Evolutionary conservation across 495 filamentous ascomycete genomes (phyloP).

Genomic region (Thermothielavioides terrestris): DNA sequence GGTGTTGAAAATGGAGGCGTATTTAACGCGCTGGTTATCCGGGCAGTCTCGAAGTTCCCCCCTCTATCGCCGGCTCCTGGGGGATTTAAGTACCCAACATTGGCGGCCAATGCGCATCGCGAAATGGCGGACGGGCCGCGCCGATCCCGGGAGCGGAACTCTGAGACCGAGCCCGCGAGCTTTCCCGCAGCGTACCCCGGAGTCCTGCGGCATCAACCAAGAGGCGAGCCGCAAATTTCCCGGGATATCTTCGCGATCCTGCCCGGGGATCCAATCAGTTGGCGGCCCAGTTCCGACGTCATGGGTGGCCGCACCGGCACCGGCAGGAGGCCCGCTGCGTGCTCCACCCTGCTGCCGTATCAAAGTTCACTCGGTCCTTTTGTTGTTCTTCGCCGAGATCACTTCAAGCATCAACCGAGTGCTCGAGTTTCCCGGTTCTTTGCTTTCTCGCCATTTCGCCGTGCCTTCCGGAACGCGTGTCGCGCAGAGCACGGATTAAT

Average conservation of each 20-base stretch:
- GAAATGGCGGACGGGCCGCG: background rate
- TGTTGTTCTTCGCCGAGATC: slow-evolving; percentile 2
- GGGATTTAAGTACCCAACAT: too few relatives aligned
- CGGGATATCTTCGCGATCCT: slow-evolving; percentile 20
- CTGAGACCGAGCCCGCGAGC: too few relatives aligned
- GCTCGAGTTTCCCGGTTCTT: background rate
- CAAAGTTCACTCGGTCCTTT: slow-evolving; percentile 14
- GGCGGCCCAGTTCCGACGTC: slow-evolving; percentile 15
- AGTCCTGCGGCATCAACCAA: background rate
- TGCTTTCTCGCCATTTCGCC: background rate
- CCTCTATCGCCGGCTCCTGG: too few relatives aligned
- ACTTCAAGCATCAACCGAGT: slow-evolving; percentile 11
- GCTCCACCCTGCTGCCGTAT: slow-evolving; percentile 16
- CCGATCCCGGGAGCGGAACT: background rate
- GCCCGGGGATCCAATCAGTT: slow-evolving; percentile 18
- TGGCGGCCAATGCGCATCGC: too few relatives aligned
- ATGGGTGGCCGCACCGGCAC: slow-evolving; percentile 5
- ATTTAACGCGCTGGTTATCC: too few relatives aligned
- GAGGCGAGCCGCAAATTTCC: background rate
- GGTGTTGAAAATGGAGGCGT: too few relatives aligned
- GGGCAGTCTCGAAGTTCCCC: too few relatives aligned
- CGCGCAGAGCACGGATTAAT: slow-evolving; percentile 18
- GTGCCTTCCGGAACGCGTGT: background rate
- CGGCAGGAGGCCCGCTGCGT: slow-evolving; percentile 11
- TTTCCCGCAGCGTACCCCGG: slow-evolving; percentile 6